A percentile compares a stretch with the other conserved stretches of the same genome.
Conservation (phyloP, 2,329 filamentous ascomycete genomes). For the Monosporascus cannonballus region DNA sequence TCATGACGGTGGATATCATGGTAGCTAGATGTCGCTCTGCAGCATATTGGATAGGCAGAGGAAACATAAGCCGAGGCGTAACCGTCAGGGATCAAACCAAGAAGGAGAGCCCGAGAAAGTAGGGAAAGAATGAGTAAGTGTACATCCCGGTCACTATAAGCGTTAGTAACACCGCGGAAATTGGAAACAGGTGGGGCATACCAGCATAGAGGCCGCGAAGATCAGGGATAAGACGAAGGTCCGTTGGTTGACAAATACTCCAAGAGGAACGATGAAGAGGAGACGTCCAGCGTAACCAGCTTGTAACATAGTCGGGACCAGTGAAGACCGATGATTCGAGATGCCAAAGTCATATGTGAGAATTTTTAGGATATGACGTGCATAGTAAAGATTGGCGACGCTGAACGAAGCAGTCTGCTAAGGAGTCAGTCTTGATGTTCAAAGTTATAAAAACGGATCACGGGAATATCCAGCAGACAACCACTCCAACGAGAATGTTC, state of each 20-base stretch:
- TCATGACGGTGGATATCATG: conserved; percentile 67
- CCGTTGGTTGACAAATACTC: conserved; percentile 57
- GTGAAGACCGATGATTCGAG: conserved; percentile 58
- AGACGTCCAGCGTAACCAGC: conserved; percentile 72
- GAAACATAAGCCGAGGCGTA: conserved; percentile 75
- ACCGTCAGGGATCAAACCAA: conserved; percentile 72
- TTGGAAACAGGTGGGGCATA: conserved; percentile 29
- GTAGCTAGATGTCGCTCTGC: conserved; percentile 61
- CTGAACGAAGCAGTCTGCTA: conserved; percentile 54
- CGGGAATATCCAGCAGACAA: conserved; percentile 14
- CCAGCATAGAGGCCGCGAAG: conserved; percentile 61
- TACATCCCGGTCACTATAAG: conserved; percentile 61
- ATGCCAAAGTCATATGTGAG: conserved; percentile 67
- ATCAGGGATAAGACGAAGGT: conserved; percentile 64
- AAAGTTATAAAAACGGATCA: not conserved
- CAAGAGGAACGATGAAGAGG: conserved; percentile 68
- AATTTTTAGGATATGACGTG: conserved; percentile 71
- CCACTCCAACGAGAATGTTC: conserved; percentile 24
- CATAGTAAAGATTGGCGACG: conserved; percentile 78
- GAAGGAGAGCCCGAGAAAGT: conserved; percentile 64
- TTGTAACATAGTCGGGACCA: conserved; percentile 71
- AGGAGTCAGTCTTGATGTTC: not conserved
- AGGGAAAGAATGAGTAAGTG: conserved; percentile 57
- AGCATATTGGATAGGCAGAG: conserved; percentile 72
- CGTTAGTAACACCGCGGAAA: not conserved